These are phyloP conservation scores for Trypanosoma brucei DNA, from an alignment of 208 protist species.

Conservation along the genomic window DNA sequence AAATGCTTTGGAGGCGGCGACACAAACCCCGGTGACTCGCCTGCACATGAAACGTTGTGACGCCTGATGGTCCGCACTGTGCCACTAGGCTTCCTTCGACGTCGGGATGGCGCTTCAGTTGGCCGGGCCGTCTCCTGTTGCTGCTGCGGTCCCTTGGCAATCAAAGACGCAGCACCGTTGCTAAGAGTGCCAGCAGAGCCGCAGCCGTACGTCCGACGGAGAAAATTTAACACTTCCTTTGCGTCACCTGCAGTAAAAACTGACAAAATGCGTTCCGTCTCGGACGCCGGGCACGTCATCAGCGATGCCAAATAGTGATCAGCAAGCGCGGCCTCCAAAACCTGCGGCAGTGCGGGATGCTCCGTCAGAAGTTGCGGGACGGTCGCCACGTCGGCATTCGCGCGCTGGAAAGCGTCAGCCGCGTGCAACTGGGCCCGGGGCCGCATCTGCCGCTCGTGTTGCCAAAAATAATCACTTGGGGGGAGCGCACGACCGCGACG, in stretches of 20 bases:
- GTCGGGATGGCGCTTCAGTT: neutral
- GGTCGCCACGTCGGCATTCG: neutral
- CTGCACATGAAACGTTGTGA: conserved; percentile 5
- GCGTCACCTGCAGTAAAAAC: conserved; percentile 24
- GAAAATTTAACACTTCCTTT: conserved; percentile 36
- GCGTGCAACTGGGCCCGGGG: neutral
- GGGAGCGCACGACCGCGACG: conserved; percentile 7
- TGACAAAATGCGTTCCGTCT: conserved; percentile 44
- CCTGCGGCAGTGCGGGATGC: conserved; percentile 28
- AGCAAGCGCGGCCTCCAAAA: conserved; percentile 33
- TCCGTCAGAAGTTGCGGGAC: conserved; percentile 24
- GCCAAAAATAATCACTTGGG: conserved; percentile 12
- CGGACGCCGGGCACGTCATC: conserved; percentile 26
- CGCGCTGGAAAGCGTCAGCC: neutral
- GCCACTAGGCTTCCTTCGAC: conserved; percentile 4
- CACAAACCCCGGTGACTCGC: neutral
- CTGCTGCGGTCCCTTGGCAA: neutral
- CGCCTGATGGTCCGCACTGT: conserved; percentile 5
- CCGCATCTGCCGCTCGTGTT: conserved; percentile 7
- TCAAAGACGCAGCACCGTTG: conserved; percentile 1
- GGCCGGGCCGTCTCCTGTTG: neutral
- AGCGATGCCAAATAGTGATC: conserved; percentile 39
- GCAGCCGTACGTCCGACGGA: conserved; percentile 20
- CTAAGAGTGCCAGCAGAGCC: neutral
- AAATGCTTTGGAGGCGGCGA: conserved; percentile 5